Conservation (phyloP, 1,139 yeast species). For the Nakaseomyces kungkrabaensis region DNA sequence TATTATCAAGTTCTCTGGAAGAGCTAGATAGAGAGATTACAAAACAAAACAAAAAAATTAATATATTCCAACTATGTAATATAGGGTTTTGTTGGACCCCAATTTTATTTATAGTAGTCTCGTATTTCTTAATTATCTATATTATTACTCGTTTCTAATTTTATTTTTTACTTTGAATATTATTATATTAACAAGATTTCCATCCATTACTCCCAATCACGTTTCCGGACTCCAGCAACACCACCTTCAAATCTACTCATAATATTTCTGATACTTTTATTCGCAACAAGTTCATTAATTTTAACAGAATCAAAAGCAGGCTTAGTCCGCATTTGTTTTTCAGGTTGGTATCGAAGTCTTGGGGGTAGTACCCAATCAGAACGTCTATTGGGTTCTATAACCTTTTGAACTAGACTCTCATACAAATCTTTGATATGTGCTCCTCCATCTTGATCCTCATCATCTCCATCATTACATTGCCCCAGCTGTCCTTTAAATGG, state of each 20-base stretch:
- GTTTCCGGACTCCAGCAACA: slow-evolving; percentile 26
- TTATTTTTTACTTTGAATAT: too few relatives aligned
- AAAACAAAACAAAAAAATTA: too few relatives aligned
- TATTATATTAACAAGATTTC: too few relatives aligned
- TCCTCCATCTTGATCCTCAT: slow-evolving; percentile 2
- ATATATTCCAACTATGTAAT: too few relatives aligned
- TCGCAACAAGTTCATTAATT: slow-evolving; percentile 25
- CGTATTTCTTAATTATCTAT: too few relatives aligned
- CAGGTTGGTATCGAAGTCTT: slow-evolving; percentile 24
- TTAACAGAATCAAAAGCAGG: slow-evolving; percentile 23
- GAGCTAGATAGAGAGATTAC: too few relatives aligned
- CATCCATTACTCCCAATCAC: slow-evolving; percentile 9
- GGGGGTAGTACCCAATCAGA: slow-evolving; percentile 30
- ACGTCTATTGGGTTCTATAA: slow-evolving; percentile 24
- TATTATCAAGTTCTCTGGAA: too few relatives aligned
- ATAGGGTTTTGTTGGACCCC: too few relatives aligned
- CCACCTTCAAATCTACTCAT: slow-evolving; percentile 29
- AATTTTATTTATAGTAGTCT: too few relatives aligned
- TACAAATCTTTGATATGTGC: slow-evolving; percentile 18
- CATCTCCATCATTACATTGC: background rate
- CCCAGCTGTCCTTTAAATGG: slow-evolving; percentile 6
- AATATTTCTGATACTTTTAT: slow-evolving; percentile 18
- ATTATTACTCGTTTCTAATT: too few relatives aligned
- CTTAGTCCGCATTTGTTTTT: slow-evolving; percentile 27
- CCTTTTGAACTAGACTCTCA: slow-evolving; percentile 25